Evolutionary conservation across 768 basidiomycete genomes (phyloP), one percentile per base, ranked within the genome.

Genomic region (Pisolithus sp.): DNA sequence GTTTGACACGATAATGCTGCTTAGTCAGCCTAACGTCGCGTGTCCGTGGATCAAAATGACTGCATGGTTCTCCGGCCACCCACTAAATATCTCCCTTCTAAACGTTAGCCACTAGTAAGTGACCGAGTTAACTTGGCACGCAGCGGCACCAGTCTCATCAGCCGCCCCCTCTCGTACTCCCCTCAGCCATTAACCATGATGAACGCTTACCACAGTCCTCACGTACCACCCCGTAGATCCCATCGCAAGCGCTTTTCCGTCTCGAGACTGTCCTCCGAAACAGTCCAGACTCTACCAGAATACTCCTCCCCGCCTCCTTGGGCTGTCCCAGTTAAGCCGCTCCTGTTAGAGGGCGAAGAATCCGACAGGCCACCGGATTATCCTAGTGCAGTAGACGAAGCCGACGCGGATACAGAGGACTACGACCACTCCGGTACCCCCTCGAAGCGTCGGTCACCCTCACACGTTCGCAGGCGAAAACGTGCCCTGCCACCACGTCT

Each of bases 331-430:
- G 46, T 51, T 47, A 51, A 18, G 48, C 49, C 50, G 24, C 46
- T 38, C 60, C 66, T 26, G 39, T 67, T 56, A 53, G 58, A 62
- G 30, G 70, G 61, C 40, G 56, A 61, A 7, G 69, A 73, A n/a
- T 76, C 70, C 38, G 85, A 86, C 66, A 73, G 68, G 36, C 86
- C 86, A 15, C 86, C 86, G 34, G 85, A 86, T 61, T 89, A 89
- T 59, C 79, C 85, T 44, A 83, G 86, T 60, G 85, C 85, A 52
- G 81, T 83, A 57, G 82, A 88, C 62, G 87, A 89, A 60, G 85
- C 78, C 15, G 87, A 89, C 73, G 80, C 77, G 37, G 85, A 88
- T 60, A 78, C 81, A 1, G 80, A 82, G 40, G 31, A 47, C 17
- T 59, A 58, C 49, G 62, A 53, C 26, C 34, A 60, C 28, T 51